Percentiles rank a stretch among this genome's conserved stretches.
phyloP scores from a whole-genome alignment of 140 eudicot species.

The Erigeron philadelphicus region DNA sequence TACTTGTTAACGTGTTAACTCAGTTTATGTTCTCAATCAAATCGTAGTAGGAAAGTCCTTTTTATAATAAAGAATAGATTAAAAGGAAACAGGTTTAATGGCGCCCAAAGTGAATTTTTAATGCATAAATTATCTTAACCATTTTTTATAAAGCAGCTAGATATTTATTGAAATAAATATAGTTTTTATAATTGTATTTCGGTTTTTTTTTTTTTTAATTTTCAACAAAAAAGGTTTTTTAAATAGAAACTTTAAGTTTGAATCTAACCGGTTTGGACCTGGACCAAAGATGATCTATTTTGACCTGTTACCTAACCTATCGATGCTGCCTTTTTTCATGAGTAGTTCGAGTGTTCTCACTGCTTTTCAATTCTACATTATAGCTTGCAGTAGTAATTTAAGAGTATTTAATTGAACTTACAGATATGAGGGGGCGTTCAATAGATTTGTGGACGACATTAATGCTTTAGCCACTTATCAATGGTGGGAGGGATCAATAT shows the following conservation, averaged over 20 bases:
- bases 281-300: not conserved
- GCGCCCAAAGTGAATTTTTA: not conserved
- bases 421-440: slow-evolving; percentile 94
- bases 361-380: not conserved
- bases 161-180: not conserved
- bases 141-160: not conserved
- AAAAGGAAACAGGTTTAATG: not conserved
- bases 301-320: not conserved
- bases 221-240: too few relatives aligned
- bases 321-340: not conserved
- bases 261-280: not conserved
- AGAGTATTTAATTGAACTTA: slow-evolving; percentile 21
- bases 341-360: not conserved
- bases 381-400: slow-evolving; percentile 4
- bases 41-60: too few relatives aligned
- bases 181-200: not conserved
- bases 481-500: slow-evolving; percentile 96
- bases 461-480: slow-evolving; percentile 73
- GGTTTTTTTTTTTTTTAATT: too few relatives aligned
- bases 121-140: not conserved
- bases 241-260: not conserved
- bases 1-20: not conserved
- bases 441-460: slow-evolving; percentile 80
- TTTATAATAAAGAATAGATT: not conserved
- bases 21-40: too few relatives aligned